These are phyloP conservation scores for Trametes cinnabarina DNA, from an alignment of 768 basidiomycete species.

Conservation along the genomic window DNA sequence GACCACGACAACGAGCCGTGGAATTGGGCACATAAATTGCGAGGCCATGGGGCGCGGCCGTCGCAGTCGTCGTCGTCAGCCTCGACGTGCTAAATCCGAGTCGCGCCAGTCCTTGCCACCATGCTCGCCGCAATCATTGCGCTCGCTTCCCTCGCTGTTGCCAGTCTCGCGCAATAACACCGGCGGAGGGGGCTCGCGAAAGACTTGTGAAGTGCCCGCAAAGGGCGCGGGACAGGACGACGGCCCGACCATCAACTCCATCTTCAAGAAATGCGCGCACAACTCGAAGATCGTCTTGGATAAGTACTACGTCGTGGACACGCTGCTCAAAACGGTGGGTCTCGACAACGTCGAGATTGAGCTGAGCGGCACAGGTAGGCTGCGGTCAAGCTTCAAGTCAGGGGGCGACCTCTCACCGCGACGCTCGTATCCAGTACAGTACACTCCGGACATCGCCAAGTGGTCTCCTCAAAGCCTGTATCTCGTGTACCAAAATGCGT, in stretches of 20 bases:
- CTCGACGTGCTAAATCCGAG: too few species aligned
- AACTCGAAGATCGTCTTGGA: constrained; percentile 34
- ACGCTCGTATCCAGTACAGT: constrained; percentile 27
- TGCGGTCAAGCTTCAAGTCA: constrained; percentile 9
- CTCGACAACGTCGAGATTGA: constrained; percentile 39
- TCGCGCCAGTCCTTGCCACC: not conserved
- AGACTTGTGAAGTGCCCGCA: constrained; percentile 29
- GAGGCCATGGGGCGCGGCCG: too few species aligned
- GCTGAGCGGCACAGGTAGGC: constrained; percentile 37
- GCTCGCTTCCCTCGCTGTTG: not conserved
- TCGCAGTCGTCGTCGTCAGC: too few species aligned
- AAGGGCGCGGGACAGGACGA: constrained; percentile 37
- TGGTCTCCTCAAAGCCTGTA: constrained; percentile 40
- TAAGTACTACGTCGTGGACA: constrained; percentile 38
- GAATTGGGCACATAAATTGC: not conserved
- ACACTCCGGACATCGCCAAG: constrained; percentile 41
- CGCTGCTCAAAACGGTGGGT: constrained; percentile 37
- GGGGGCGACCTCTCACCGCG: not conserved
- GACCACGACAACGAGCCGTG: not conserved
- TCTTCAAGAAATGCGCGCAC: constrained; percentile 32
- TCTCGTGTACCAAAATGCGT: constrained; percentile 45
- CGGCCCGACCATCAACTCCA: constrained; percentile 35
- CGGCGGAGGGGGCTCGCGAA: not conserved
- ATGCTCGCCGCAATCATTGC: constrained; percentile 5
- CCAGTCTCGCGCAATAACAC: constrained; percentile 13